Conservation (phyloP, 2,329 filamentous ascomycete species). For the Penicillium sp. region DNA sequence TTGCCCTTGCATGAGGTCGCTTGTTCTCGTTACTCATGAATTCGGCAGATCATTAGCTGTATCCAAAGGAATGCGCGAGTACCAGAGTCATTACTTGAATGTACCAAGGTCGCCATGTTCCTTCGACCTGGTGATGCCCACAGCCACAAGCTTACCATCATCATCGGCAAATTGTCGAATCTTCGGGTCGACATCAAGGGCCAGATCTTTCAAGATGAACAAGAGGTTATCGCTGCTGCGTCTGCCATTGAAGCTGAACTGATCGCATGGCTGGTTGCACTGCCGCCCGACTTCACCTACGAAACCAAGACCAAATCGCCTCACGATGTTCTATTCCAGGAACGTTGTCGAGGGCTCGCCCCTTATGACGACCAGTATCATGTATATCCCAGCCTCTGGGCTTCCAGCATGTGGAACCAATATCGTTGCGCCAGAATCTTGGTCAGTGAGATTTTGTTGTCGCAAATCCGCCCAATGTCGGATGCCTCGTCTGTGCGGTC, state of each 20-base stretch:
- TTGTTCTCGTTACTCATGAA: constrained; percentile 5
- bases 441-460: constrained; percentile 46
- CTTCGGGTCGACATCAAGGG: constrained; percentile 31
- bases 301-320: constrained; percentile 20
- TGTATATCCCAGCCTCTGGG: constrained; percentile 50
- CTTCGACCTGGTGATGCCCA: constrained; percentile 27
- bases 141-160: constrained; percentile 27
- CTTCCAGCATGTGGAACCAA: constrained; percentile 54
- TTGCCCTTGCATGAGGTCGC: no score
- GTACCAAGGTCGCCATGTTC: constrained; percentile 27
- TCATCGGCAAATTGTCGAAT: constrained; percentile 28
- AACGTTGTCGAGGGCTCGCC: constrained; percentile 20
- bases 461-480: constrained; percentile 25
- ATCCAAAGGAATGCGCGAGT: constrained; percentile 30
- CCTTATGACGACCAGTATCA: constrained; percentile 51
- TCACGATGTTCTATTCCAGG: constrained; percentile 34
- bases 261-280: constrained; percentile 27
- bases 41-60: constrained; percentile 32
- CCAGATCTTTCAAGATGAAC: constrained; percentile 20
- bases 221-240: constrained; percentile 29
- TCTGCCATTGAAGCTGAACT: constrained; percentile 33
- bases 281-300: constrained; percentile 28
- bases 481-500: constrained; percentile 15
- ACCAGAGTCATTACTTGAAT: constrained; percentile 30
- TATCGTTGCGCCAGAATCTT: constrained; percentile 56